Evolutionary conservation across 2,329 filamentous ascomycete species (phyloP).

Genomic region (Hypoxylon sp.): DNA sequence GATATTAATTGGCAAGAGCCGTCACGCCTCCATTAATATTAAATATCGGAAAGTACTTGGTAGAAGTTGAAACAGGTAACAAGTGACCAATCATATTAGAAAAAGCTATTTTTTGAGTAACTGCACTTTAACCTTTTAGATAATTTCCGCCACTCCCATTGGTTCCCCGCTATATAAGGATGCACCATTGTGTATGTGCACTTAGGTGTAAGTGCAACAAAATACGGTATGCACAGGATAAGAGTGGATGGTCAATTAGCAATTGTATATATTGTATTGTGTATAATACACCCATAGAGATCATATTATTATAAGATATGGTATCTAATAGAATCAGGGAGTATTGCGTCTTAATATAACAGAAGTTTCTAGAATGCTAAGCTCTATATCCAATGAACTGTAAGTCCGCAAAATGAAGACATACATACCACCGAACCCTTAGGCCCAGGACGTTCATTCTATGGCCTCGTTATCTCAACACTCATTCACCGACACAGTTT

Average conservation of each 20-base stretch:
- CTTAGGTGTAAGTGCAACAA: neutral
- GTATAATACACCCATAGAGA: neutral
- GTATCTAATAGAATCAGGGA: neutral
- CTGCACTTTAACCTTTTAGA: neutral
- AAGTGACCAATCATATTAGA: neutral
- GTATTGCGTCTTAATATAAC: neutral
- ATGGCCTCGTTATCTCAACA: no score
- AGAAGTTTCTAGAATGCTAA: conserved; percentile 1
- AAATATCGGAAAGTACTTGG: no score
- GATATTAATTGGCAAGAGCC: neutral
- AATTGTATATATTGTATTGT: neutral
- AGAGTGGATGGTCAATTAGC: neutral
- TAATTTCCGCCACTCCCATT: neutral
- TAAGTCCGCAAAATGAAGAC: no score
- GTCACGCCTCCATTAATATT: no score
- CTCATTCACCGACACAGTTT: no score
- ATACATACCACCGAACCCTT: no score
- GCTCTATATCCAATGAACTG: neutral
- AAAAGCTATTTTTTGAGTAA: neutral
- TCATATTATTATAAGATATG: neutral
- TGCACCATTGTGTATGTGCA: neutral
- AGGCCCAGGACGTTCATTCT: no score
- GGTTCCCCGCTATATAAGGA: neutral
- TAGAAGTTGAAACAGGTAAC: neutral
- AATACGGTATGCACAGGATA: no score